phyloP scores from a whole-genome alignment of 805 yeast species.

The Metschnikowia dekortorum region DNA sequence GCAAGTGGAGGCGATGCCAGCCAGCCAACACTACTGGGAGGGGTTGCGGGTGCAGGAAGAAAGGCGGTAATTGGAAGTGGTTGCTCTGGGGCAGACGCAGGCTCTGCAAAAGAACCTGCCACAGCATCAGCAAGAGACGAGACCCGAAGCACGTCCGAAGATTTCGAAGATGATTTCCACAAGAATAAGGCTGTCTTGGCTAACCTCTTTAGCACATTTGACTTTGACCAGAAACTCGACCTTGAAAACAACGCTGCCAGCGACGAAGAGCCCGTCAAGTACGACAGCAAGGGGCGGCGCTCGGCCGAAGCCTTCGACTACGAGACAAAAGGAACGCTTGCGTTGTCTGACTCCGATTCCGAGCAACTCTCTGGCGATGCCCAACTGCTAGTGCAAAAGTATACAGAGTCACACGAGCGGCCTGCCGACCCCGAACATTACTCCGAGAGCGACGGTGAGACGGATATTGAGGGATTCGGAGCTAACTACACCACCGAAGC shows the following conservation, averaged over 20 bases:
- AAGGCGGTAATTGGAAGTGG: no score
- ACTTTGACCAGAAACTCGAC: constrained; percentile 50
- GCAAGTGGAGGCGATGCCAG: constrained; percentile 10
- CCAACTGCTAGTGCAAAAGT: constrained; percentile 11
- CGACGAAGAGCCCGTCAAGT: constrained; percentile 31
- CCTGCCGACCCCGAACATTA: constrained; percentile 30
- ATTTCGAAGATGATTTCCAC: constrained; percentile 16
- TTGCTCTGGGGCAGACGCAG: no score
- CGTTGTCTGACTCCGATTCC: constrained; percentile 19
- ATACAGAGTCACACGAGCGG: constrained; percentile 18
- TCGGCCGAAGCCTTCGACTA: constrained; percentile 30
- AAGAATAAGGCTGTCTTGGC: constrained; percentile 46
- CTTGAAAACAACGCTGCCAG: constrained; percentile 28
- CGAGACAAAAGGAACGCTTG: constrained; percentile 27
- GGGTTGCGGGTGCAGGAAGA: no score
- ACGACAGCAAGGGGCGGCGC: constrained; percentile 43
- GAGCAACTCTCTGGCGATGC: constrained; percentile 10
- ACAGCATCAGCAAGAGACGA: not conserved
- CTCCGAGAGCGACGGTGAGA: constrained; percentile 39
- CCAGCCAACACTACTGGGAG: not conserved
- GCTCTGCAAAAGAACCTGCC: not conserved
- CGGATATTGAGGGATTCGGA: constrained; percentile 29
- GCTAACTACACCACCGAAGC: constrained; percentile 27
- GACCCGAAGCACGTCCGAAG: not conserved
- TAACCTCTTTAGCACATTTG: constrained; percentile 42